These are phyloP conservation scores for Zygosaccharomyces sapae DNA, from an alignment of 1,139 yeast species.

Conservation along the genomic window DNA sequence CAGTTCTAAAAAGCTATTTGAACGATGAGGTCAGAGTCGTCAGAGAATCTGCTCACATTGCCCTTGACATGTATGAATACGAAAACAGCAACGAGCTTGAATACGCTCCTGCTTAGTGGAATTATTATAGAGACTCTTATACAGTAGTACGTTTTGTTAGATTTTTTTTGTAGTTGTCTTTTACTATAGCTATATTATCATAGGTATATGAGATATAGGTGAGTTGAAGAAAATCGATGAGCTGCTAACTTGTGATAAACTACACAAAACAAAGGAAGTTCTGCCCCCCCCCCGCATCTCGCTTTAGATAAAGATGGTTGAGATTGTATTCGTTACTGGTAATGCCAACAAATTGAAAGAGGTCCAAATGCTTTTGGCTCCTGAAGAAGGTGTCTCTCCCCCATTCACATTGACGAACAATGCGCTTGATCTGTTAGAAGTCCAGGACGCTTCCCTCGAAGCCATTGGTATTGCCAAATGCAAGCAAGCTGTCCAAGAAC, in stretches of 20 bases:
- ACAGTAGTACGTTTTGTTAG: constrained; percentile 3
- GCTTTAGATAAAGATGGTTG: neutral
- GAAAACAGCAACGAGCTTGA: constrained; percentile 84
- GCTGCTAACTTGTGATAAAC: too few relatives aligned
- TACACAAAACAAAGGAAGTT: too few relatives aligned
- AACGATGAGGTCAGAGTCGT: constrained; percentile 85
- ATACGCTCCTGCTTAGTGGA: constrained; percentile 47
- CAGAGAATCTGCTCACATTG: constrained; percentile 93
- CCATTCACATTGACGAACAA: constrained; percentile 53
- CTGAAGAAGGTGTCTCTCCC: constrained; percentile 33
- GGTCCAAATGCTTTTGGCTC: constrained; percentile 66
- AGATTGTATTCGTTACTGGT: constrained; percentile 64
- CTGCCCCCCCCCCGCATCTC: too few relatives aligned
- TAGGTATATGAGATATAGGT: neutral
- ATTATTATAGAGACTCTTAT: neutral
- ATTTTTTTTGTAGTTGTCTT: constrained; percentile 1
- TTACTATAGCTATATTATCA: neutral
- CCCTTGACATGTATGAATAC: constrained; percentile 95
- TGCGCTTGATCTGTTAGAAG: constrained; percentile 76
- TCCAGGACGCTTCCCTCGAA: constrained; percentile 76
- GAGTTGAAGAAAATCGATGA: neutral
- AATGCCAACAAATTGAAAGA: constrained; percentile 84
- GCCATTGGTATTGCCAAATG: constrained; percentile 83
- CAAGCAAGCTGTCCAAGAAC: constrained; percentile 59
- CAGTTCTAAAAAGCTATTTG: constrained; percentile 73